phyloP scores from a whole-genome alignment of 148 eudicot genomes.

The Talinum fruticosum region DNA sequence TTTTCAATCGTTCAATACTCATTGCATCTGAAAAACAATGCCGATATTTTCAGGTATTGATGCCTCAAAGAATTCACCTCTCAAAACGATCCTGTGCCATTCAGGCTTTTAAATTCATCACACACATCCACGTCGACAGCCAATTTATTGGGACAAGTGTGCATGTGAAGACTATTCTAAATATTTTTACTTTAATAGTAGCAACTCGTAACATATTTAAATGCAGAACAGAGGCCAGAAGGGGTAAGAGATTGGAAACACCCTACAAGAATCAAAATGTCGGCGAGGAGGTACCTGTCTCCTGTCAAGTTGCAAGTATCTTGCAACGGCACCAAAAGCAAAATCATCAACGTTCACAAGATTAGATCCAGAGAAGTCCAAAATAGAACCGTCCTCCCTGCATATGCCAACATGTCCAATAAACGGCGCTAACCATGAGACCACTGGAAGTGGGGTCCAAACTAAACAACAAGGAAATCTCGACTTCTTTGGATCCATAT shows the following conservation, averaged over 20 bases:
- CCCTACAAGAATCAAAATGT: background rate
- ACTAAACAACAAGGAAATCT: constrained; percentile 87
- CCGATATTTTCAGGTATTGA: too few species aligned
- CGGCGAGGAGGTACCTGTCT: constrained; percentile 44
- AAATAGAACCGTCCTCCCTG: constrained; percentile 75
- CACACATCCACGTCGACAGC: too few species aligned
- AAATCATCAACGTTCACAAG: constrained; percentile 71
- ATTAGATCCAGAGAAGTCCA: constrained; percentile 88
- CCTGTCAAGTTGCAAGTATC: constrained; percentile 86
- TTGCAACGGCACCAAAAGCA: constrained; percentile 82
- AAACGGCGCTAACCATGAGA: constrained; percentile 98
- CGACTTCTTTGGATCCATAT: constrained; percentile 59
- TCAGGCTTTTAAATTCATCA: too few species aligned
- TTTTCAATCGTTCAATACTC: background rate
- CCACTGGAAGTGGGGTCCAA: constrained; percentile 94
- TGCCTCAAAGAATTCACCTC: too few species aligned
- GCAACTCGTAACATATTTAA: too few species aligned
- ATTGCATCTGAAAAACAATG: too few species aligned
- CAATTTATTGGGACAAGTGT: too few species aligned
- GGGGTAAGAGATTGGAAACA: background rate
- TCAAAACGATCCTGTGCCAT: too few species aligned
- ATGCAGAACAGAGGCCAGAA: background rate
- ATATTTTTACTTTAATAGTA: too few species aligned
- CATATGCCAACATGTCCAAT: constrained; percentile 97
- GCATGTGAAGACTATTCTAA: too few species aligned